Percentiles rank a stretch among this genome's conserved stretches.
phyloP scores from a whole-genome alignment of 108 stramenopile genomes.

The Skeletonema tropicum region DNA sequence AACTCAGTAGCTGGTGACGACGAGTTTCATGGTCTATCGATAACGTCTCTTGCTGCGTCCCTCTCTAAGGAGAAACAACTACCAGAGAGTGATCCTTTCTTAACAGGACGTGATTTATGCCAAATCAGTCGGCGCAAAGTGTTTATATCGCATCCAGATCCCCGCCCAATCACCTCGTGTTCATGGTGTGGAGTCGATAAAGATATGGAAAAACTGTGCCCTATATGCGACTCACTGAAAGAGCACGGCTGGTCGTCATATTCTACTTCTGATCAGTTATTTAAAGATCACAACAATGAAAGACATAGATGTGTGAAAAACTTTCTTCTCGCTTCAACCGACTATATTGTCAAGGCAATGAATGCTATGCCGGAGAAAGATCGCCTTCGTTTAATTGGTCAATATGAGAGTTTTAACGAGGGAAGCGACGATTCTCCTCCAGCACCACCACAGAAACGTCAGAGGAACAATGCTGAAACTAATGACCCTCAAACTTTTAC shows the following conservation, averaged over 20 bases:
- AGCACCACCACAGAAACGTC: neutral
- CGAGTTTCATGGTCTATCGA: too few relatives aligned
- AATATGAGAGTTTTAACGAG: neutral
- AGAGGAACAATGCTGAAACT: neutral
- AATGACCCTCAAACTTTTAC: neutral
- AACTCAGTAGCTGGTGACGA: too few relatives aligned
- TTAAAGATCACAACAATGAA: neutral
- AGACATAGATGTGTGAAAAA: neutral
- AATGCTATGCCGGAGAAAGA: neutral
- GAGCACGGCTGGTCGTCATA: neutral
- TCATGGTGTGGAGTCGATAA: constrained; percentile 1
- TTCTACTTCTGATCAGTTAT: neutral
- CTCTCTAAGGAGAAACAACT: too few relatives aligned
- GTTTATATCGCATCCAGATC: neutral
- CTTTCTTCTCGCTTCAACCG: neutral
- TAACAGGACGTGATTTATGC: too few relatives aligned
- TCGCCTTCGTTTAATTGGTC: neutral
- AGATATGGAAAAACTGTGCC: neutral
- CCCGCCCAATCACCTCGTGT: neutral
- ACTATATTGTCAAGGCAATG: neutral
- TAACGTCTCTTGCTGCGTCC: too few relatives aligned
- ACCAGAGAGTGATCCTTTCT: too few relatives aligned
- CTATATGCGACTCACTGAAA: neutral
- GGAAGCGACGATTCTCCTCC: neutral
- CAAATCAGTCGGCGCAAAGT: neutral